These are phyloP conservation scores for Cymbidium sinense DNA, from an alignment of 106 monocot genomes.

Conservation along the genomic window DNA sequence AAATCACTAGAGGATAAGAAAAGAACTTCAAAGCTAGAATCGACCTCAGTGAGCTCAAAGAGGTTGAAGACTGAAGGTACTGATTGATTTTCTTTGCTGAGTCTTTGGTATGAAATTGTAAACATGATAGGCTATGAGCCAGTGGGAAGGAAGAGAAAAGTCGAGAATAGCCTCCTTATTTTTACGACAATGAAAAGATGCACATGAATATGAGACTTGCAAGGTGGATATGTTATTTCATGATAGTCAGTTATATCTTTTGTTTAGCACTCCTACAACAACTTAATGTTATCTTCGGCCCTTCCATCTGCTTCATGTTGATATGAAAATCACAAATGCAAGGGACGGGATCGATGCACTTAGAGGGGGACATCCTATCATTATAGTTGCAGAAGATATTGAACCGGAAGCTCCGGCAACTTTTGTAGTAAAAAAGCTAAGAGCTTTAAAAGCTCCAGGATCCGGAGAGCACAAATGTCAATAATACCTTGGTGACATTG, in stretches of 20 bases:
- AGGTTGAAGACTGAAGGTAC: slow-evolving; percentile 92
- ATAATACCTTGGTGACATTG: slow-evolving; percentile 91
- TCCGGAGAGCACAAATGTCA: too few species aligned
- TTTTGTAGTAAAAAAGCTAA: too few species aligned
- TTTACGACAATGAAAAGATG: slow-evolving; percentile 92
- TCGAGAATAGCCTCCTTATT: slow-evolving; percentile 86
- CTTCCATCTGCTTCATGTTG: too few species aligned
- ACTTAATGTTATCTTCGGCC: too few species aligned
- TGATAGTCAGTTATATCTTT: not conserved
- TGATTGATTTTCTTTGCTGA: slow-evolving; percentile 90
- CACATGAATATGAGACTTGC: slow-evolving; percentile 90
- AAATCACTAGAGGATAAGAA: slow-evolving; percentile 71
- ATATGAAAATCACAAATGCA: too few species aligned
- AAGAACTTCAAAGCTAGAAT: slow-evolving; percentile 55
- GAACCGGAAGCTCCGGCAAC: too few species aligned
- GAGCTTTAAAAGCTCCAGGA: too few species aligned
- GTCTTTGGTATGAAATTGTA: slow-evolving; percentile 84
- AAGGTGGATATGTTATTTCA: too few species aligned
- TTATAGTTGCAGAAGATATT: too few species aligned
- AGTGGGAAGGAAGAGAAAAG: slow-evolving; percentile 92
- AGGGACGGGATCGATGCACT: too few species aligned
- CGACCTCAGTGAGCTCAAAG: slow-evolving; percentile 57
- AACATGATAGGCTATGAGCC: slow-evolving; percentile 99
- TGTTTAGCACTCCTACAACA: not conserved
- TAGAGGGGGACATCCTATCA: too few species aligned